Evolutionary conservation across 768 basidiomycete genomes (phyloP).

Genomic region (Guyanaporus albipodus): DNA sequence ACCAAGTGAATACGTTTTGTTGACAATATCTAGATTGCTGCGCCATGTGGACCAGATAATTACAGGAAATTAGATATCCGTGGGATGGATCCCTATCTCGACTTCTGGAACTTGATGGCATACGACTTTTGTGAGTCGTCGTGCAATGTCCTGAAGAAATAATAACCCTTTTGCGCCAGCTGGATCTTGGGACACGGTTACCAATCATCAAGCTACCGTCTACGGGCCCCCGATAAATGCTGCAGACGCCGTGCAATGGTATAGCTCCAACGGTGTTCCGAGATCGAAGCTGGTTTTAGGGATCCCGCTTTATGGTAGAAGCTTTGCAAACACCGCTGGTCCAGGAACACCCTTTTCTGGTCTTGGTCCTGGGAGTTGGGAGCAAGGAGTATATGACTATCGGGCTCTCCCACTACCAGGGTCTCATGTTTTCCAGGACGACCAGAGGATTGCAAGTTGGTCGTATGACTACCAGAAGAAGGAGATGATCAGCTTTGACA

Average conservation of each 20-base stretch:
- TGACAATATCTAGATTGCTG: conserved; percentile 60
- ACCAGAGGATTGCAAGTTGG: conserved; percentile 73
- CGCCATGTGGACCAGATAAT: conserved; percentile 87
- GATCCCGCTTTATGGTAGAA: conserved; percentile 90
- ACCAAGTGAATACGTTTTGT: background rate
- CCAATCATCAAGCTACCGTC: conserved; percentile 86
- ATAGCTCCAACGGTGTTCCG: conserved; percentile 64
- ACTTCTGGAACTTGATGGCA: conserved; percentile 98
- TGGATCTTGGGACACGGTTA: conserved; percentile 69
- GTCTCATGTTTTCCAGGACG: conserved; percentile 61
- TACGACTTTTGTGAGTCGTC: conserved; percentile 69
- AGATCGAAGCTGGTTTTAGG: conserved; percentile 84
- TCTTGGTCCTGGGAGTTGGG: conserved; percentile 87
- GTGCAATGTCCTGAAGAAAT: conserved; percentile 1
- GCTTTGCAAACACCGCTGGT: conserved; percentile 82
- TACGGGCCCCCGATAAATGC: conserved; percentile 64
- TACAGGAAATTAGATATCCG: conserved; percentile 72
- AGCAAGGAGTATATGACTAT: conserved; percentile 89
- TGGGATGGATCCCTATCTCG: conserved; percentile 85
- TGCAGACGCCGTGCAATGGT: conserved; percentile 65
- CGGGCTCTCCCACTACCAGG: conserved; percentile 80
- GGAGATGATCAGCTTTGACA: conserved; percentile 86
- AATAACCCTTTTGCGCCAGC: conserved; percentile 39
- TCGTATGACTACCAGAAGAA: conserved; percentile 67
- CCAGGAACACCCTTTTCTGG: conserved; percentile 79